Evolutionary conservation across 2,329 filamentous ascomycete genomes (phyloP).

Genomic region (Fusarium musae): DNA sequence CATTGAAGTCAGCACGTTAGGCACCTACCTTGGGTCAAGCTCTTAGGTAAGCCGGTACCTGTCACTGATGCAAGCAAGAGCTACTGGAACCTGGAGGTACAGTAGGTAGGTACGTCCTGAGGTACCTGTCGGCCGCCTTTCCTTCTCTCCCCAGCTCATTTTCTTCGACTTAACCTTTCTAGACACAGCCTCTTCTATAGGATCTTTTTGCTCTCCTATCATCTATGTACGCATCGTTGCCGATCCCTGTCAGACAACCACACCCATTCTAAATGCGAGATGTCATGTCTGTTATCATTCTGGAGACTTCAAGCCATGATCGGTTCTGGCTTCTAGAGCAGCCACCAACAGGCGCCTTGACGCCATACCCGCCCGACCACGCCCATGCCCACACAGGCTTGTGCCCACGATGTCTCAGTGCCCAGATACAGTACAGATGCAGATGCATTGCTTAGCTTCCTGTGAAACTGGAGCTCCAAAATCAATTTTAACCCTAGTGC

Average conservation of each 20-base stretch:
- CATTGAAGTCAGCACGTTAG: neutral
- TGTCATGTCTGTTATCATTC: conserved; percentile 21
- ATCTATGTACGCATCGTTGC: neutral
- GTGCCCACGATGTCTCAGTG: conserved; percentile 5
- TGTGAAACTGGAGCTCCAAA: conserved; percentile 1
- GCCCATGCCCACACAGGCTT: neutral
- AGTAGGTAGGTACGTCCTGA: neutral
- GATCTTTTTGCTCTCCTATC: neutral
- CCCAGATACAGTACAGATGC: neutral
- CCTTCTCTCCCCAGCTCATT: conserved; percentile 1
- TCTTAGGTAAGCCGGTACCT: conserved; percentile 17
- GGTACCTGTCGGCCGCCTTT: conserved; percentile 22
- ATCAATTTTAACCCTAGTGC: neutral
- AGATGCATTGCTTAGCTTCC: conserved; percentile 3
- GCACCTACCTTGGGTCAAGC: neutral
- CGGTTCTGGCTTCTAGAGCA: conserved; percentile 25
- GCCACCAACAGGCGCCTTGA: conserved; percentile 44
- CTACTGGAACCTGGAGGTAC: neutral
- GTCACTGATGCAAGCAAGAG: conserved; percentile 25
- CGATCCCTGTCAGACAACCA: conserved; percentile 8
- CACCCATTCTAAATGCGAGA: neutral
- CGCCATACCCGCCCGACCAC: conserved; percentile 39
- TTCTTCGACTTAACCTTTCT: neutral
- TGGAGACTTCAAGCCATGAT: conserved; percentile 27
- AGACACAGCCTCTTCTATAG: conserved; percentile 26